Evolutionary conservation across 441 rosid species (phyloP).

Genomic region (Euphorbia celastroides): DNA sequence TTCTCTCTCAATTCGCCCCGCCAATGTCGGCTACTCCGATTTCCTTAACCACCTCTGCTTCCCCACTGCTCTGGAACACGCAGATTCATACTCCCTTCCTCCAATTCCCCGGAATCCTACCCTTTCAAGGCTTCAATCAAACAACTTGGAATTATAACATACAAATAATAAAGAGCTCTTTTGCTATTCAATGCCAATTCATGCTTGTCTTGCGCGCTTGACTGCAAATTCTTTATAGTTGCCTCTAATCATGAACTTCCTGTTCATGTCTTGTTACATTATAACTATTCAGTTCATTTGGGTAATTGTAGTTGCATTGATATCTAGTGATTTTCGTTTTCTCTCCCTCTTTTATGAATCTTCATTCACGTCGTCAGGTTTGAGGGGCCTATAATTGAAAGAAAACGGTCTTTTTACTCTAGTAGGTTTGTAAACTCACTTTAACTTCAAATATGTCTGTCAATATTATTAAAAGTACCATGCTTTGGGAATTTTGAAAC

Average conservation of each 20-base stretch:
- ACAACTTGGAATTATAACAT: constrained; percentile 9
- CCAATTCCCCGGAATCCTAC: constrained; percentile 12
- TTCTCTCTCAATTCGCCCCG: neutral
- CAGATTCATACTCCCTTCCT: constrained; percentile 10
- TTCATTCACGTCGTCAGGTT: neutral
- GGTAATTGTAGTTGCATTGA: no score
- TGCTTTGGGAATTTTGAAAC: neutral
- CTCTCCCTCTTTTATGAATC: neutral
- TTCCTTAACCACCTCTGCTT: constrained; percentile 24
- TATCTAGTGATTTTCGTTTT: no score
- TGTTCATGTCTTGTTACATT: neutral
- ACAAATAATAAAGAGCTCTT: neutral
- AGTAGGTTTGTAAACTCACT: neutral
- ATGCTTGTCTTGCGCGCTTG: neutral
- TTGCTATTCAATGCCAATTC: neutral
- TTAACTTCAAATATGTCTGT: neutral
- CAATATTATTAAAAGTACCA: neutral
- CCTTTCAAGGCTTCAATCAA: constrained; percentile 18
- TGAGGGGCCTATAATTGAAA: neutral
- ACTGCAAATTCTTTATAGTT: neutral
- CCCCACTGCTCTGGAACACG: constrained; percentile 7
- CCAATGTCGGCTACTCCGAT: constrained; percentile 31
- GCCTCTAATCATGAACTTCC: neutral
- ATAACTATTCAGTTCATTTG: neutral
- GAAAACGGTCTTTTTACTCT: neutral